Conservation (phyloP, 2,329 filamentous ascomycete genomes). For the Aspergillus sp. region DNA sequence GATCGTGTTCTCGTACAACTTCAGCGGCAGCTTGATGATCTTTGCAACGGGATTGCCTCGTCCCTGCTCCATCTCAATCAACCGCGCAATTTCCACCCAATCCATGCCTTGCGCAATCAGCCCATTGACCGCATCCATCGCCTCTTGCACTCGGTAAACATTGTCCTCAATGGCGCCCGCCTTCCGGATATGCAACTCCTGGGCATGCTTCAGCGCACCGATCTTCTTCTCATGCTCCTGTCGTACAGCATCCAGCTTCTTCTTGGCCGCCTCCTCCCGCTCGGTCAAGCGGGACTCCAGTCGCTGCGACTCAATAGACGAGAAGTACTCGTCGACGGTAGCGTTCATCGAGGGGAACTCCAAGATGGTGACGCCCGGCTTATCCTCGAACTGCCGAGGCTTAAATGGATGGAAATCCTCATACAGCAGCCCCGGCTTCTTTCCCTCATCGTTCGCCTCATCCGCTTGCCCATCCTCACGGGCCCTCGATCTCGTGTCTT, state of each 20-base stretch:
- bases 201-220: constrained; percentile 76
- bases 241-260: constrained; percentile 80
- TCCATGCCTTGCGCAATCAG: constrained; percentile 95
- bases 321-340: constrained; percentile 95
- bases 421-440: constrained; percentile 62
- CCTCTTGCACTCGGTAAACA: constrained; percentile 85
- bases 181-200: constrained; percentile 81
- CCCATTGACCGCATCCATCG: constrained; percentile 86
- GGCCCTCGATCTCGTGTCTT: constrained; percentile 34
- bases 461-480: constrained; percentile 22
- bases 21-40: constrained; percentile 82
- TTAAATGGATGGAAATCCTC: constrained; percentile 95
- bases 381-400: constrained; percentile 73
- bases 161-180: constrained; percentile 90
- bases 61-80: constrained; percentile 84
- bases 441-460: constrained; percentile 34
- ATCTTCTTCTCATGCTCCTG: constrained; percentile 82
- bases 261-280: constrained; percentile 75
- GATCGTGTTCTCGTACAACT: constrained; percentile 84
- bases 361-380: constrained; percentile 65
- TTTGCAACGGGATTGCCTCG: constrained; percentile 80
- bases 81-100: constrained; percentile 84
- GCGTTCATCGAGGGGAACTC: constrained; percentile 85
- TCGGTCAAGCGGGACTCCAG: constrained; percentile 80
- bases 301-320: constrained; percentile 90